phyloP scores from a whole-genome alignment of 2,329 filamentous ascomycete genomes.

The Colletotrichum tropicale region DNA sequence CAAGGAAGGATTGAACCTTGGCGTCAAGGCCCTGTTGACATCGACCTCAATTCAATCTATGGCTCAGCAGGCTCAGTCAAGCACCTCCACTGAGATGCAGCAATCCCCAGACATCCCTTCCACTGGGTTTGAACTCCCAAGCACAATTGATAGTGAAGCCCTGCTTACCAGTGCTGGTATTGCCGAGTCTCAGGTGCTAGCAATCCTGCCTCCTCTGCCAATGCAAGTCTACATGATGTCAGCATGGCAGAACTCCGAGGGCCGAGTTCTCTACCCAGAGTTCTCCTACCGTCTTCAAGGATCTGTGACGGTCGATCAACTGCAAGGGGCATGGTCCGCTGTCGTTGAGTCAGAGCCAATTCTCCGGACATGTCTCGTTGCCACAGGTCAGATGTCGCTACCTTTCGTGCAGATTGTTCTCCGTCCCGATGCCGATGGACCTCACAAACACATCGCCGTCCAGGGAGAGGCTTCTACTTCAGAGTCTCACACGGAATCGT shows the following conservation, averaged over 20 bases:
- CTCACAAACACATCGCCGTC: conserved; percentile 25
- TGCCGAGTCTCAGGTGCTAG: conserved; percentile 50
- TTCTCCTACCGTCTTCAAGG: conserved; percentile 66
- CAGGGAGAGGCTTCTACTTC: conserved; percentile 16
- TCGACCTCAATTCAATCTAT: conserved; percentile 71
- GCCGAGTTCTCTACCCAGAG: conserved; percentile 73
- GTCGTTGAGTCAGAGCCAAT: conserved; percentile 64
- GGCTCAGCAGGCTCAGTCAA: conserved; percentile 21
- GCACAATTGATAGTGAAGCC: conserved; percentile 36
- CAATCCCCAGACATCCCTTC: neutral
- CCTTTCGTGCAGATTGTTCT: conserved; percentile 71
- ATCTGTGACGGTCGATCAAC: conserved; percentile 33
- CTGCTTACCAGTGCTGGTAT: conserved; percentile 48
- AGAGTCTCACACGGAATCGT: neutral
- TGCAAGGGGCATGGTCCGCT: conserved; percentile 65
- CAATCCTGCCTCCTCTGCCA: conserved; percentile 70
- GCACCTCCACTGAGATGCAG: conserved; percentile 32
- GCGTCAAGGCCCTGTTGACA: conserved; percentile 73
- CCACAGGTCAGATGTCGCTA: conserved; percentile 46
- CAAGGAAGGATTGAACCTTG: conserved; percentile 64
- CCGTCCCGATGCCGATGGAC: conserved; percentile 31
- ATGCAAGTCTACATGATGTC: conserved; percentile 84
- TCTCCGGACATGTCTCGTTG: conserved; percentile 70
- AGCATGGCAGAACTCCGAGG: conserved; percentile 72
- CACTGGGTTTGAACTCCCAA: neutral